Conservation (phyloP, 2,329 filamentous ascomycete species). For the Drechslerella coelobrocha region DNA sequence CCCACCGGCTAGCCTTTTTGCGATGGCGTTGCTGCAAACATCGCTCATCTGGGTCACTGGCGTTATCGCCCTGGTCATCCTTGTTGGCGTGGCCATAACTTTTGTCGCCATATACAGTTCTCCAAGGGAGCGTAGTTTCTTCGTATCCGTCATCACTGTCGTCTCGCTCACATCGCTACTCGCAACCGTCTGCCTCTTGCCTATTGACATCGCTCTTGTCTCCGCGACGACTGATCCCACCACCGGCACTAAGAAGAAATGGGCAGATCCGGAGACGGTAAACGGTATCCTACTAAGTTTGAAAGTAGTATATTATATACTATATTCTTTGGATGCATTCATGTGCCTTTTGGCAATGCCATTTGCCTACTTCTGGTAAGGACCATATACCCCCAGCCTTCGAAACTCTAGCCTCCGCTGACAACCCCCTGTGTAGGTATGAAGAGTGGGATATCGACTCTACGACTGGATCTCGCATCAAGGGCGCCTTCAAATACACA, state of each 20-base stretch:
- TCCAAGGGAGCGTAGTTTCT: conserved; percentile 80
- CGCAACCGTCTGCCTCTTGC: conserved; percentile 88
- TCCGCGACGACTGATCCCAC: conserved; percentile 81
- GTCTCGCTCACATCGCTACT: conserved; percentile 85
- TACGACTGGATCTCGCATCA: conserved; percentile 71
- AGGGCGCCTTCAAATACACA: conserved; percentile 90
- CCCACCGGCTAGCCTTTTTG: conserved; percentile 46
- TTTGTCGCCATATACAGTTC: conserved; percentile 84
- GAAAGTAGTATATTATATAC: conserved; percentile 86
- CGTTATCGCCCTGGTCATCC: conserved; percentile 77
- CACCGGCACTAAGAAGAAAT: conserved; percentile 85
- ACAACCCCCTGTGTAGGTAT: conserved; percentile 61
- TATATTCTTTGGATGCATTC: conserved; percentile 90
- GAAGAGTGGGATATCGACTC: conserved; percentile 90
- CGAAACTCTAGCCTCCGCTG: not conserved
- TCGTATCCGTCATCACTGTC: conserved; percentile 83
- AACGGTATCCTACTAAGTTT: conserved; percentile 79
- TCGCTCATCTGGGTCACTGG: conserved; percentile 96
- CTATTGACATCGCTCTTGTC: conserved; percentile 92
- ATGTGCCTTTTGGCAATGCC: conserved; percentile 89
- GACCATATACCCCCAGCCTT: not conserved
- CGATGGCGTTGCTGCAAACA: conserved; percentile 77
- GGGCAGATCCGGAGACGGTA: conserved; percentile 84
- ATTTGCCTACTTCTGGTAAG: conserved; percentile 88
- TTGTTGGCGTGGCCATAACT: conserved; percentile 77